Evolutionary conservation across 371 early-diverging fungal species (phyloP), one percentile per base, ranked within the genome.

Genomic region (Blakeslea trispora): DNA sequence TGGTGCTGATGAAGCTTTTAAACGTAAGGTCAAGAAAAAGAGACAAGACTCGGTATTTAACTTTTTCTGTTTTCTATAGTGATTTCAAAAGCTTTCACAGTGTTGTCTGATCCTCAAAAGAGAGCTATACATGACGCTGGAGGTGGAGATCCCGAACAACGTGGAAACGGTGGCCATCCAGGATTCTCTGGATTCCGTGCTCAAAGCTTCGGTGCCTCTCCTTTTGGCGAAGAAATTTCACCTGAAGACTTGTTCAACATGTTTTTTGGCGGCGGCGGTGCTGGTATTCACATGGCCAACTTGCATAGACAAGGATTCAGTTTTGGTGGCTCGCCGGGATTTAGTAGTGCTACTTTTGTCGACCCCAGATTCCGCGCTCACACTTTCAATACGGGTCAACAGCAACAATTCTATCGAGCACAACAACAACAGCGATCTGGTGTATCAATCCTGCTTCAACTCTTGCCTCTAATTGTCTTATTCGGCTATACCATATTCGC

Each of bases 1-100:
- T 18, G 97, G 97, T 31, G 95, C 98, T 10, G 96, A 95, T 55
- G 97, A 96, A 68, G 99, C 97, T 2, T 97, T 98, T 72, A 97
- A 97, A 74, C 79, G 88, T 91, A 81, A 72, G 35, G 28, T 23
- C 17, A 8, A 10, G n/a, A 0, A 34, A n/a, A 15, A 97, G 70
- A 77, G 85, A 89, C n/a, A n/a, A n/a, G n/a, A n/a, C n/a, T n/a
- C n/a, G n/a, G n/a, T n/a, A n/a, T 81, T 57, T 32, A 45, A 10
- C 51, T 11, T 2, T 10, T 24, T 17, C 22, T 46, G 14, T 23
- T 1, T 32, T 63, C 21, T 8, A 24, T 55, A 86, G 87, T 94
- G 63, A 90, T 97, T 35, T 91, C 94, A 44, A 91, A 94, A 62
- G 93, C 97, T 10, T 96, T 94, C 50, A 86, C 91, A 7, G 87